Evolutionary conservation across 331 rosid species (phyloP), one percentile per base, ranked within the genome.

Genomic region (Stylosanthes scabra): DNA sequence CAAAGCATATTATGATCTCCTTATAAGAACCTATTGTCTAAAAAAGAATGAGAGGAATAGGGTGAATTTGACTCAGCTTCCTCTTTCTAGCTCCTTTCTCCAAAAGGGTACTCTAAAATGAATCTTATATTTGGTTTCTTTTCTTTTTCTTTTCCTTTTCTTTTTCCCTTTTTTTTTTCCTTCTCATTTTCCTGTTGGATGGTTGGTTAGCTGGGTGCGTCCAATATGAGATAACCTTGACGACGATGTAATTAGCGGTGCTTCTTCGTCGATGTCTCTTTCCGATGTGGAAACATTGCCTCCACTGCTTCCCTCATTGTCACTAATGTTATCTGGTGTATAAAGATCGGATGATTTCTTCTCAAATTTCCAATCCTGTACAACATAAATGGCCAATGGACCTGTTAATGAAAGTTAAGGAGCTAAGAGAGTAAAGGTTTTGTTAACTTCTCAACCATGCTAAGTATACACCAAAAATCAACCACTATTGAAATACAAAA

Each of bases 281-380:
- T 89, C 90, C 0, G 86, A 73, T 12, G 88, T 58, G 4, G 80
- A 70, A 39, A 72, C 82, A 50, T 44, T 65, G 34, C 85, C 89
- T 60, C 86, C 92, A 57, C 74, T 73, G 42, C 68, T 72, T 63
- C 86, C 82, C 10, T 82, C 80, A 68, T 49, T 56, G 72, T 68
- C 81, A 62, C 50, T 37, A 29, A 31, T 72, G 74, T 60, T 82
- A 51, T 63, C 82, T 1, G 96, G 97, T 47, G 72, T 68, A 67
- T 67, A 89, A 16, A 89, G 78, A 83, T 88, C 87, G 2, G 97
- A 92, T 8, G 88, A 89, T 75, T 83, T 91, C 89, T 92, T 92
- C 86, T 92, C 97, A 8, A 86, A 65, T 86, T 92, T 92, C 97
- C 96, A 92, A 40, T 89, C 97, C 97, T 92, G 86, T 50, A 83